These are phyloP conservation scores for Nematodospora anomalae DNA, from an alignment of 1,139 yeast species.

Conservation along the genomic window DNA sequence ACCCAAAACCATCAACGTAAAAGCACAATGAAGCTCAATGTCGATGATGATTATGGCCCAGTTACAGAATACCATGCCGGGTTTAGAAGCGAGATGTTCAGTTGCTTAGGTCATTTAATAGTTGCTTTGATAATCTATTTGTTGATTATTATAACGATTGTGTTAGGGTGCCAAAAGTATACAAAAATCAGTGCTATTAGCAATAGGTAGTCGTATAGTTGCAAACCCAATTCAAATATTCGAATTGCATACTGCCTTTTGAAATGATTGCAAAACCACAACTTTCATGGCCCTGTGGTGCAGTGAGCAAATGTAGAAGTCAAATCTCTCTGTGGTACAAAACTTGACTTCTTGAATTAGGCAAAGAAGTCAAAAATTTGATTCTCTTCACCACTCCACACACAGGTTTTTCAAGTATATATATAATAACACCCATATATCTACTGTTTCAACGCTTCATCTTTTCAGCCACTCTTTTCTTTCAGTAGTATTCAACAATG, in stretches of 20 bases:
- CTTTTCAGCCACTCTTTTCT: conserved; percentile 1
- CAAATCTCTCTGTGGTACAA: not conserved
- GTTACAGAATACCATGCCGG: conserved; percentile 11
- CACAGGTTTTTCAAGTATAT: not conserved
- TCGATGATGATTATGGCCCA: not conserved
- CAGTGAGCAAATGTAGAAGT: not conserved
- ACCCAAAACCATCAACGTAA: conserved; percentile 10
- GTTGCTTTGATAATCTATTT: conserved; percentile 14
- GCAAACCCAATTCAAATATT: no score
- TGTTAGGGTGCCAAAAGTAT: conserved; percentile 4
- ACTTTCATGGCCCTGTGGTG: no score
- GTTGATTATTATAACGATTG: conserved; percentile 8
- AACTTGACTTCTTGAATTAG: not conserved
- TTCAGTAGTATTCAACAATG: conserved; percentile 3
- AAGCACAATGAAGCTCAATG: conserved; percentile 1
- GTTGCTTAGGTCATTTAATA: conserved; percentile 15
- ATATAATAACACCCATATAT: not conserved
- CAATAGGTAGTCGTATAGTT: no score
- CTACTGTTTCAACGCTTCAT: not conserved
- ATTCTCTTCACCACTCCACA: not conserved
- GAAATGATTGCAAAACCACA: no score
- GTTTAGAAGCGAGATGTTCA: conserved; percentile 9
- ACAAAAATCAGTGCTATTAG: no score
- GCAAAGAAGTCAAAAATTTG: conserved; percentile 3
- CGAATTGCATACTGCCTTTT: no score